Conservation (phyloP, 345 rosid species). For the Linum tenue region DNA sequence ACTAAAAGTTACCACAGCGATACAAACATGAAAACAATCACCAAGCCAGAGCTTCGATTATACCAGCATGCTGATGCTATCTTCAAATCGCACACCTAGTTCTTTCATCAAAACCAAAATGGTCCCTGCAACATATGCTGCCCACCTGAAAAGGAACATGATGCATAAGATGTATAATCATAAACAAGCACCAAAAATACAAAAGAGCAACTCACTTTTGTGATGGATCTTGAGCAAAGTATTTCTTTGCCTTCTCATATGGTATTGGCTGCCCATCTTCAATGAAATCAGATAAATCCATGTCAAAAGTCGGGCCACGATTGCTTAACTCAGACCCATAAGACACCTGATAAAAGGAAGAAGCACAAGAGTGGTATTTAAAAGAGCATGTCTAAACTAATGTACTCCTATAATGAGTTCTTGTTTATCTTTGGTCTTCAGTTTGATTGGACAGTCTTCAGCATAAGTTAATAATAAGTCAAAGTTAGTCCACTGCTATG, state of each 20-base stretch:
- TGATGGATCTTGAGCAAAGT: constrained; percentile 84
- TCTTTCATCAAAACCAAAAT: constrained; percentile 96
- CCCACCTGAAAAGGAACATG: constrained; percentile 61
- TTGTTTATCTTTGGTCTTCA: not conserved
- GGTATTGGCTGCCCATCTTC: constrained; percentile 75
- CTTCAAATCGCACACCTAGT: constrained; percentile 69
- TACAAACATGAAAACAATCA: no score
- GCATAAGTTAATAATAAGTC: not conserved
- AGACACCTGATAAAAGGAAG: constrained; percentile 52
- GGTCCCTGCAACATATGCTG: constrained; percentile 95
- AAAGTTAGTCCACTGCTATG: no score
- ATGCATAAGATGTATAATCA: constrained; percentile 13
- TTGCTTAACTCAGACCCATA: constrained; percentile 97
- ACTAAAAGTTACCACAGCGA: no score
- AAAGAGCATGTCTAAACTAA: not conserved
- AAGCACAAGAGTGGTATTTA: not conserved
- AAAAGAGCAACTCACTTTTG: constrained; percentile 55
- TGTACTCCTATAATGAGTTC: not conserved
- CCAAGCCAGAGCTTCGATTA: not conserved
- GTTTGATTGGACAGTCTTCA: not conserved
- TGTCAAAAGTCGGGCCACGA: constrained; percentile 98
- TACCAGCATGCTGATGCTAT: constrained; percentile 94
- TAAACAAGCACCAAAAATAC: not conserved
- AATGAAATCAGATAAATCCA: constrained; percentile 94
- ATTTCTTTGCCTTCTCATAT: constrained; percentile 74